A percentile compares a stretch with the other conserved stretches of the same genome.
Conservation (phyloP, 176 grass and related monocot genomes). For the Stipa capillata region DNA sequence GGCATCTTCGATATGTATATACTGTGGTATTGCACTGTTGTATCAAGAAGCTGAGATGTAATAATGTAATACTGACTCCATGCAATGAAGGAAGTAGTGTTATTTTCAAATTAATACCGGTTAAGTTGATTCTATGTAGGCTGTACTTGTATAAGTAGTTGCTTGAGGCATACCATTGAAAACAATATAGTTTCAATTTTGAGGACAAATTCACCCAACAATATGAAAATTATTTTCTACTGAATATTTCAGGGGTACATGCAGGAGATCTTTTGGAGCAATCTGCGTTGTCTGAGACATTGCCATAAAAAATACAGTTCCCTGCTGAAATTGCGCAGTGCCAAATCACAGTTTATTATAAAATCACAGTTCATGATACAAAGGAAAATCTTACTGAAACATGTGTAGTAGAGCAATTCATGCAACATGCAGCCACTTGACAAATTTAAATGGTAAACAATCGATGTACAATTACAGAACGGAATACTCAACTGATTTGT, state of each 20-base stretch:
- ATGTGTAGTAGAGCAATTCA: neutral
- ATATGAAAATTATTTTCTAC: neutral
- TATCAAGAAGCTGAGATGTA: constrained; percentile 9
- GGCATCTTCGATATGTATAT: neutral
- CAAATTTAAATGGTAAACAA: neutral
- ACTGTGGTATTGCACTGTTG: neutral
- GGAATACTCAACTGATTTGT: neutral
- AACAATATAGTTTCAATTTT: neutral
- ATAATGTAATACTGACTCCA: neutral
- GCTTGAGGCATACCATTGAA: neutral
- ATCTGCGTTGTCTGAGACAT: neutral
- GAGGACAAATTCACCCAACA: neutral
- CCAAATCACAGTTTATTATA: too few species aligned
- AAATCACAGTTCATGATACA: too few species aligned
- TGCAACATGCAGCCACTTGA: neutral
- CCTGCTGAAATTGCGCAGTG: neutral
- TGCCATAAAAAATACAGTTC: neutral
- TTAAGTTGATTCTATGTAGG: neutral
- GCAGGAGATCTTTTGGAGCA: neutral
- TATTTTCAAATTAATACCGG: neutral
- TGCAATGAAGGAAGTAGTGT: neutral
- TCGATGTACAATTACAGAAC: constrained; percentile 6
- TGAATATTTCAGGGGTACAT: neutral
- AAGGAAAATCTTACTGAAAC: too few species aligned
- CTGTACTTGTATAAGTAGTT: neutral